Conservation (phyloP, 2,329 filamentous ascomycete species). For the Colletotrichum brevisporum region DNA sequence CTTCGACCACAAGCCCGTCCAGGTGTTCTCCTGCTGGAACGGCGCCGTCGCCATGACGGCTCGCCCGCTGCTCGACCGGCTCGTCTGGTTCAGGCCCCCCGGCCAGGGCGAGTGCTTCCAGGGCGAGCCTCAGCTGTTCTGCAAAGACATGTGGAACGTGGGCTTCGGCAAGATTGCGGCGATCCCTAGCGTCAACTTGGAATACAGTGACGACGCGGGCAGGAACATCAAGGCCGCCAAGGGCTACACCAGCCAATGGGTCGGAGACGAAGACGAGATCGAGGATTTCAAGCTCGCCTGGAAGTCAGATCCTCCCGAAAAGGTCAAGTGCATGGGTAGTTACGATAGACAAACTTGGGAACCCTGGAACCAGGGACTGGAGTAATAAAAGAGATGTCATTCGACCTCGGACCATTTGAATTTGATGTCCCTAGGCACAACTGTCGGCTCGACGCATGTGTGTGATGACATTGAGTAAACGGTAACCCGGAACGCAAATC, state of each 20-base stretch:
- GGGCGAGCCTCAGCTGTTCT: slow-evolving; percentile 69
- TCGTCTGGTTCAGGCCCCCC: slow-evolving; percentile 60
- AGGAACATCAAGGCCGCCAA: slow-evolving; percentile 63
- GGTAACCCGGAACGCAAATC: no score
- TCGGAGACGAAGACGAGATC: slow-evolving; percentile 45
- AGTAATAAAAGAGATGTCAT: slow-evolving; percentile 13
- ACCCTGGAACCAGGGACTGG: slow-evolving; percentile 54
- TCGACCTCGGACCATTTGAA: neutral
- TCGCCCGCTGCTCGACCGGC: slow-evolving; percentile 58
- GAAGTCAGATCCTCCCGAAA: slow-evolving; percentile 58
- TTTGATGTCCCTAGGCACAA: no score
- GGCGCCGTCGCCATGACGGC: slow-evolving; percentile 66
- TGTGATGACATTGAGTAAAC: no score
- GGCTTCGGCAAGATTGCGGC: slow-evolving; percentile 68
- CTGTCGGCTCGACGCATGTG: no score
- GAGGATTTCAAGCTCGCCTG: slow-evolving; percentile 57
- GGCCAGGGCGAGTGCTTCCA: slow-evolving; percentile 62
- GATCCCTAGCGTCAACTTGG: slow-evolving; percentile 68
- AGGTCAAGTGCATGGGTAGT: slow-evolving; percentile 63
- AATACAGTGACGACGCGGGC: slow-evolving; percentile 63
- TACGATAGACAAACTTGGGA: slow-evolving; percentile 58
- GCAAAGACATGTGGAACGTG: slow-evolving; percentile 68
- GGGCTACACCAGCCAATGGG: slow-evolving; percentile 61
- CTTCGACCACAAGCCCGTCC: slow-evolving; percentile 61
- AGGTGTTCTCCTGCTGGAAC: slow-evolving; percentile 75